A percentile compares a stretch with the other conserved stretches of the same genome.
Conservation (phyloP, 345 rosid species). For the Rhizophora apiculata region DNA sequence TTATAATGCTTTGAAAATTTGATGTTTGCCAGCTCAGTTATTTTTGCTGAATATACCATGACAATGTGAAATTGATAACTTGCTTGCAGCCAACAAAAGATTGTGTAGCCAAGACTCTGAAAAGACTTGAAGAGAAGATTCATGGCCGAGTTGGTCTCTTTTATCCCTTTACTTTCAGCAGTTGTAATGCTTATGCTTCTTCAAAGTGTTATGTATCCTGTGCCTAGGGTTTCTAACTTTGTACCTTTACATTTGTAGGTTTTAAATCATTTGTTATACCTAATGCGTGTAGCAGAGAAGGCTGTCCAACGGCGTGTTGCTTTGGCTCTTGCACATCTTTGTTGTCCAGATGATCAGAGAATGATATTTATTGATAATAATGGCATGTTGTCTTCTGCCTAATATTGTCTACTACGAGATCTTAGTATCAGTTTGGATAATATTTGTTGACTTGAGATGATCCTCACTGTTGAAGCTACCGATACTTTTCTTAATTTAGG, state of each 20-base stretch:
- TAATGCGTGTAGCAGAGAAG: slow-evolving; percentile 85
- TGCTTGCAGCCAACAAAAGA: slow-evolving; percentile 88
- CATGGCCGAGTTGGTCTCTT: slow-evolving; percentile 77
- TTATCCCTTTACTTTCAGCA: neutral
- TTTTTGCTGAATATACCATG: slow-evolving; percentile 2
- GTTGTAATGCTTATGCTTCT: neutral
- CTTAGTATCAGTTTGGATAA: neutral
- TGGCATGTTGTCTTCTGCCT: slow-evolving; percentile 45
- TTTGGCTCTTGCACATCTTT: slow-evolving; percentile 93
- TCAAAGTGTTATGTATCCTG: neutral
- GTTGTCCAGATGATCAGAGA: slow-evolving; percentile 83
- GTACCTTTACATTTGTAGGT: slow-evolving; percentile 50
- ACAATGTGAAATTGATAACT: slow-evolving; percentile 6
- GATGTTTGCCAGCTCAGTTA: slow-evolving; percentile 17
- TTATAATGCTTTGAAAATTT: neutral
- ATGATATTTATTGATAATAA: slow-evolving; percentile 74
- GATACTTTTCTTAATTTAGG: slow-evolving; percentile 45
- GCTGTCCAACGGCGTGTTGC: slow-evolving; percentile 81
- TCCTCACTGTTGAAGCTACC: slow-evolving; percentile 19
- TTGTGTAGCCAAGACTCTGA: slow-evolving; percentile 92
- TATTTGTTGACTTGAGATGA: slow-evolving; percentile 13
- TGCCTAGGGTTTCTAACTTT: slow-evolving; percentile 13
- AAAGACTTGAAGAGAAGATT: slow-evolving; percentile 96
- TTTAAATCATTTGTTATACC: slow-evolving; percentile 74
- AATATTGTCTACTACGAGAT: neutral